These are phyloP conservation scores for Mrakiaceae sp. DNA, from an alignment of 1,284 basidiomycete species.

Conservation along the genomic window DNA sequence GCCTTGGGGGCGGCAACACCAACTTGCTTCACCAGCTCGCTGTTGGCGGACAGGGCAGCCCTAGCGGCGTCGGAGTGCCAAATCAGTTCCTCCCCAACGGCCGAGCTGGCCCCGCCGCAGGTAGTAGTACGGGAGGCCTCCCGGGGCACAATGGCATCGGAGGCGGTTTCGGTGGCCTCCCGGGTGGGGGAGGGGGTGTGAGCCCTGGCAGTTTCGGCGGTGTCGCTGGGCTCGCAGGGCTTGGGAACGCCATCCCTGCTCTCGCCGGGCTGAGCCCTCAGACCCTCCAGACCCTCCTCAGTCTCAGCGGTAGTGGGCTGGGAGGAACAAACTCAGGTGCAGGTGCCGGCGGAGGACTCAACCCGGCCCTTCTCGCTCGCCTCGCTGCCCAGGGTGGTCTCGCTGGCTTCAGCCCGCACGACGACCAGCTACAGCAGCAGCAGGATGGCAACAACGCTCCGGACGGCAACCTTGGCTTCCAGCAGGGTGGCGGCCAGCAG, in stretches of 20 bases:
- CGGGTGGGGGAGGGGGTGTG: neutral
- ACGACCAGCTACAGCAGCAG: neutral
- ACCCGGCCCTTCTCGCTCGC: constrained; percentile 12
- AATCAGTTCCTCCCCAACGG: neutral
- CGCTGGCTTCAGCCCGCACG: constrained; percentile 1
- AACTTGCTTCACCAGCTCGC: constrained; percentile 17
- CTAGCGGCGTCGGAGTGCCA: neutral
- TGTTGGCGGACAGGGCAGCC: neutral
- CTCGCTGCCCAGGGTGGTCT: neutral
- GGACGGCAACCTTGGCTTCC: neutral
- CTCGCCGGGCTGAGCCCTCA: constrained; percentile 6
- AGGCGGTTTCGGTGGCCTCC: neutral
- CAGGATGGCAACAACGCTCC: neutral
- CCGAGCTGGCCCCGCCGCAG: neutral
- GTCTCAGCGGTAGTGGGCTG: neutral
- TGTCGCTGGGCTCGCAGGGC: neutral
- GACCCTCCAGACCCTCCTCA: constrained; percentile 6
- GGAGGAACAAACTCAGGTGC: neutral
- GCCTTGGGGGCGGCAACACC: constrained; percentile 9
- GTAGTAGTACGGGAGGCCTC: neutral
- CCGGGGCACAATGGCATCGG: neutral
- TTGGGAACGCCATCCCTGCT: neutral
- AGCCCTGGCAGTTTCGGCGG: neutral
- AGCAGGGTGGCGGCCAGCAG: neutral
- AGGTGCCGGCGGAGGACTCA: constrained; percentile 6